These are phyloP conservation scores for Dioscorea cayenensis DNA, from an alignment of 116 monocot species.

Conservation along the genomic window DNA sequence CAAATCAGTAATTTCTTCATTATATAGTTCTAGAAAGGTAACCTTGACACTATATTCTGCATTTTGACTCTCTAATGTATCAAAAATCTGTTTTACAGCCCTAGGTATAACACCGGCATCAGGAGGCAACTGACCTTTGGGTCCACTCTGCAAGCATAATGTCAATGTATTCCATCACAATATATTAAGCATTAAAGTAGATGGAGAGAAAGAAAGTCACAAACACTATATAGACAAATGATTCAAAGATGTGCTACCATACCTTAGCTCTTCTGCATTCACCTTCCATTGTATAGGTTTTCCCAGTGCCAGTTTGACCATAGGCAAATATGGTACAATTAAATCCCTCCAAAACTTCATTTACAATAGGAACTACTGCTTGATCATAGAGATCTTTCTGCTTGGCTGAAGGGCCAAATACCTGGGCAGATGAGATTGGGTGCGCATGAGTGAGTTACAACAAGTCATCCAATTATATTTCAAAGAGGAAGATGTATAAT, in stretches of 20 bases:
- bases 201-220: not conserved
- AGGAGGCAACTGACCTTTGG: conserved; percentile 68
- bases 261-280: conserved; percentile 82
- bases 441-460: too few relatives aligned
- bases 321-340: conserved; percentile 99
- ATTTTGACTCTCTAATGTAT: conserved; percentile 88
- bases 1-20: conserved; percentile 97
- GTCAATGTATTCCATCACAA: not conserved
- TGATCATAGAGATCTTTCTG: conserved; percentile 87
- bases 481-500: too few relatives aligned
- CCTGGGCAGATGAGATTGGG: conserved; percentile 23
- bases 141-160: conserved; percentile 49
- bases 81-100: conserved; percentile 95
- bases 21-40: conserved; percentile 92
- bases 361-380: conserved; percentile 92
- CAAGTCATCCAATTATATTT: too few relatives aligned
- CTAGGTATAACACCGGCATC: conserved; percentile 96
- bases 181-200: too few relatives aligned
- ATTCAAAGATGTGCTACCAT: not conserved
- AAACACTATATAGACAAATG: not conserved
- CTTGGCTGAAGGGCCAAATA: conserved; percentile 81
- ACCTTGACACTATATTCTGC: conserved; percentile 98
- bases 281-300: conserved; percentile 99
- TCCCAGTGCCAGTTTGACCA: conserved; percentile 97
- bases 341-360: conserved; percentile 97